Evolutionary conservation across 2,329 filamentous ascomycete genomes (phyloP), one percentile per base, ranked within the genome.

Genomic region (Coniochaeta hoffmannii): DNA sequence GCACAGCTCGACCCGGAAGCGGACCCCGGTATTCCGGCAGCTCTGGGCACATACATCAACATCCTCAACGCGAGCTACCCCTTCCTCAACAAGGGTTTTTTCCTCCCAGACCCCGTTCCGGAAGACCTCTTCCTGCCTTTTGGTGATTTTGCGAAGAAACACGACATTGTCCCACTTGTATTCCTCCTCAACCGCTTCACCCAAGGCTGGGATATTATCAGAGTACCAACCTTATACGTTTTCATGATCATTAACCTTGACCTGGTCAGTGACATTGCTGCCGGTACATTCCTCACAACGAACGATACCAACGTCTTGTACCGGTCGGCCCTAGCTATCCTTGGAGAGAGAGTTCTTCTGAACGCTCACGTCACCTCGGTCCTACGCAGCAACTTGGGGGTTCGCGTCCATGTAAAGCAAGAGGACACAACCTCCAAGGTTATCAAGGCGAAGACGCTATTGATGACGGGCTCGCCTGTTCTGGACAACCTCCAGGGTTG

Each of bases 31-130:
- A 17, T 36, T 32, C 36, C 38, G 17, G 15, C 26, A 9, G 60
- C 59, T 4, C 46, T 61, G 34, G 50, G 38, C 49, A 55, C 15
- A 14, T 61, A 55, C 44, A 53, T 59, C 28, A 53, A 57, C 6
- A 59, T 52, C 32, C 30, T 15, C 7, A 51, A 57, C 31, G 55
- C 53, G 19, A 56, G 55, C 12, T 41, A 28, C 24, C 26, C 53
- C 0, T 26, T 38, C 12, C 36, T 64, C 36, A 55, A 60, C 28
- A 17, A 56, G 10, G 69, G 71, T 1, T 71, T 70, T 54, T 65
- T 72, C 46, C 64, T 81, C 0, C 74, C 76, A 0, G 59, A 70
- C n/a, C 67, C 69, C 7, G 70, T 78, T 0, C 76, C 76, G 0
- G 67, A 71, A 30, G 76, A 78, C 41, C 63, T 80, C 0, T 59